These are phyloP conservation scores for Tulasnella sp. DNA, from an alignment of 768 basidiomycete genomes.

Conservation along the genomic window DNA sequence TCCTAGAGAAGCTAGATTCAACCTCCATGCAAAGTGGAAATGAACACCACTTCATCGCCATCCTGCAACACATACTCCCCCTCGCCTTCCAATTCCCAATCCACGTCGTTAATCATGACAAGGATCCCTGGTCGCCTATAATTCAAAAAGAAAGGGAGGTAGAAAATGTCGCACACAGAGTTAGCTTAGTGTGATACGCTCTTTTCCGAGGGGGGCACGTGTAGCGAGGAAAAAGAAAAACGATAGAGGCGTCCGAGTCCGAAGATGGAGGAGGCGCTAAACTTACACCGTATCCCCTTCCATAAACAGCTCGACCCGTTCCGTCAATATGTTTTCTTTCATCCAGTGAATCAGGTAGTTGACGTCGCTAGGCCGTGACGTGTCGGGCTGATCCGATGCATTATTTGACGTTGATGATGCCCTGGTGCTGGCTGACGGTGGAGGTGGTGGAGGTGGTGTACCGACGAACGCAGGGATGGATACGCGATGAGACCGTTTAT, in stretches of 20 bases:
- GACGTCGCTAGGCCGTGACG: constrained; percentile 54
- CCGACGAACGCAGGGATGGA: constrained; percentile 48
- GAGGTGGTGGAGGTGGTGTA: constrained; percentile 26
- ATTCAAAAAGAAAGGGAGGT: not conserved
- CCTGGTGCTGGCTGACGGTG: constrained; percentile 20
- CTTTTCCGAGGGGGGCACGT: too few species aligned
- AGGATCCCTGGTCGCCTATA: constrained; percentile 92
- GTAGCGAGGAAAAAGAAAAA: too few species aligned
- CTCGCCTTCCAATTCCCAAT: constrained; percentile 97
- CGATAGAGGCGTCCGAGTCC: too few species aligned
- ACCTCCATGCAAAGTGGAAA: constrained; percentile 85
- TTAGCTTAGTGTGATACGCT: not conserved
- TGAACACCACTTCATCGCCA: constrained; percentile 90
- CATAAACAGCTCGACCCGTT: constrained; percentile 83
- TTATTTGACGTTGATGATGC: not conserved
- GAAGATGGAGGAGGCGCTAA: not conserved
- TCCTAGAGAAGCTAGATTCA: too few species aligned
- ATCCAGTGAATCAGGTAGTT: constrained; percentile 76
- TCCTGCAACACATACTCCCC: constrained; percentile 73
- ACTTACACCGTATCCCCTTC: constrained; percentile 80
- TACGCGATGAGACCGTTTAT: constrained; percentile 56
- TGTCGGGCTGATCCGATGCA: constrained; percentile 13
- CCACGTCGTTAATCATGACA: constrained; percentile 93
- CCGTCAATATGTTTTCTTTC: constrained; percentile 69
- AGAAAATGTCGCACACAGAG: too few species aligned